A percentile compares a stretch with the other conserved stretches of the same genome.
phyloP scores from a whole-genome alignment of 192 early-diverging fungal species.

The Dispira parvispora region DNA sequence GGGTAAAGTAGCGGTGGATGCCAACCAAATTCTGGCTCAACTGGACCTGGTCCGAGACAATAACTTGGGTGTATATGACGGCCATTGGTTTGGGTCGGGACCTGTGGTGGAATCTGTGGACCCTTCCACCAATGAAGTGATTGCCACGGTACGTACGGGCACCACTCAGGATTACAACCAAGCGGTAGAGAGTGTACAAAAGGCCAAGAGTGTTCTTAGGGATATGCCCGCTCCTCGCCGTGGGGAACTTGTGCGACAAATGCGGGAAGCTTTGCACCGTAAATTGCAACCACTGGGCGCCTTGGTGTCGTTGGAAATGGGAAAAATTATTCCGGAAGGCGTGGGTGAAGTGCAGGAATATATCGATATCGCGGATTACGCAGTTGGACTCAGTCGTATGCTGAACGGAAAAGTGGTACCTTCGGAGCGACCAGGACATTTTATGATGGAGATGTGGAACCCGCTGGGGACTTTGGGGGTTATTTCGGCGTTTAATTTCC shows the following conservation, averaged over 20 bases:
- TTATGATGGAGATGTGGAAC: constrained; percentile 93
- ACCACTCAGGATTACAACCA: constrained; percentile 42
- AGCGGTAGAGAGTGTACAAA: constrained; percentile 42
- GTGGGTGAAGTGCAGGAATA: constrained; percentile 94
- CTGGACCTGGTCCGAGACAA: constrained; percentile 40
- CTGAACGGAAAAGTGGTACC: constrained; percentile 73
- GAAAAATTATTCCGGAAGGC: constrained; percentile 87
- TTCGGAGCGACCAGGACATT: constrained; percentile 77
- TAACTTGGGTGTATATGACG: constrained; percentile 64
- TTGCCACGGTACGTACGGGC: constrained; percentile 61
- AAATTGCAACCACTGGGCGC: constrained; percentile 67
- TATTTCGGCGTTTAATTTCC: constrained; percentile 94
- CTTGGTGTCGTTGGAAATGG: constrained; percentile 84
- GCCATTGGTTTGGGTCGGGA: constrained; percentile 50
- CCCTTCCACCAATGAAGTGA: constrained; percentile 69
- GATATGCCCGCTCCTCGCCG: constrained; percentile 68
- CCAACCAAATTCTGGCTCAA: constrained; percentile 5
- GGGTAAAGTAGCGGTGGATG: too few relatives aligned
- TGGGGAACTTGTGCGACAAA: constrained; percentile 78
- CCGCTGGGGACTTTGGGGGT: constrained; percentile 84
- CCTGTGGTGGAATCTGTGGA: constrained; percentile 40
- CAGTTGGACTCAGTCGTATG: constrained; percentile 67
- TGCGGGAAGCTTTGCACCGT: constrained; percentile 61
- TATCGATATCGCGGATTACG: constrained; percentile 86
- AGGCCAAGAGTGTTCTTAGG: constrained; percentile 43